Evolutionary conservation across 176 grass and related monocot genomes (phyloP).

Genomic region (Elymus sibiricus): DNA sequence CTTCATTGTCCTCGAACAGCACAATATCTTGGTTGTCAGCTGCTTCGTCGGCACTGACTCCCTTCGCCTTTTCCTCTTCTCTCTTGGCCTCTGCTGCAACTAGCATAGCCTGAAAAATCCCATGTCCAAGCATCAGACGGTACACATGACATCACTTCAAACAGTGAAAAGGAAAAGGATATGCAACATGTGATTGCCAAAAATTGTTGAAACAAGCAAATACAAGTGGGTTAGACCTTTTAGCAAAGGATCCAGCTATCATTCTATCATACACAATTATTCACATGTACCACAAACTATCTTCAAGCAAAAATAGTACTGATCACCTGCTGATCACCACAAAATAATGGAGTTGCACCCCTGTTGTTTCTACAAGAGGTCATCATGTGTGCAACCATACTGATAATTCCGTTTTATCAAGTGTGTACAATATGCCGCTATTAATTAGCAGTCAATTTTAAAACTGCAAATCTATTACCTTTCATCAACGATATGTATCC

Average conservation of each 20-base stretch:
- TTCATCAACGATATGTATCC: neutral
- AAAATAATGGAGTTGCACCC: neutral
- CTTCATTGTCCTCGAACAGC: slow-evolving; percentile 88
- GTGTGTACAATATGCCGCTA: neutral
- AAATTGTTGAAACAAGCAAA: neutral
- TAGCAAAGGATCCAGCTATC: neutral
- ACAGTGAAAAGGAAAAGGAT: neutral
- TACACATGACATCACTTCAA: slow-evolving; percentile 5
- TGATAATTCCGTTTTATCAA: neutral
- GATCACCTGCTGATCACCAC: neutral
- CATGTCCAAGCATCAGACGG: slow-evolving; percentile 8
- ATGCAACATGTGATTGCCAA: neutral
- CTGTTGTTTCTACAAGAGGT: neutral
- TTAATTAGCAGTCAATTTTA: neutral
- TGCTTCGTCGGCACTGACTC: slow-evolving; percentile 52
- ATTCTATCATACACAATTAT: neutral
- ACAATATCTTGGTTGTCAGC: slow-evolving; percentile 93
- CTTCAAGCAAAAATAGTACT: neutral
- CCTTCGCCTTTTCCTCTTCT: slow-evolving; percentile 95
- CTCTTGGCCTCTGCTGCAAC: slow-evolving; percentile 73
- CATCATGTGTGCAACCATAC: neutral
- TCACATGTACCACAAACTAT: neutral
- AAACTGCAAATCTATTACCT: neutral
- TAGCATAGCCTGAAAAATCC: slow-evolving; percentile 76
- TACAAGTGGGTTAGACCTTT: neutral